Conservation (phyloP, 257 asterid genomes). For the Salvia rosmarinus region DNA sequence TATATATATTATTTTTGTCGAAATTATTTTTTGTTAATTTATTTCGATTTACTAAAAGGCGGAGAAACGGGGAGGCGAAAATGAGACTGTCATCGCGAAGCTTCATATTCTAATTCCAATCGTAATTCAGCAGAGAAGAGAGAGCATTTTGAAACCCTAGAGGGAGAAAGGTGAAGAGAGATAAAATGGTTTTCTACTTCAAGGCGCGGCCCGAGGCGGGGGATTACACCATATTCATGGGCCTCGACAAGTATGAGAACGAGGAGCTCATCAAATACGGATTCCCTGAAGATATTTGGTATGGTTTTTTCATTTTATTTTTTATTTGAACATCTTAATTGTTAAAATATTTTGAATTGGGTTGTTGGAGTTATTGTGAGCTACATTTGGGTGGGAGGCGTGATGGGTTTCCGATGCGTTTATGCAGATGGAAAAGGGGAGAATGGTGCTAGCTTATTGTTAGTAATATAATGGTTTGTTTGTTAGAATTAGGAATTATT, state of each 20-base stretch:
- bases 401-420: constrained; percentile 24
- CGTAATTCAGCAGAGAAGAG: constrained; percentile 13
- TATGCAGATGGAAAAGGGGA: constrained; percentile 5
- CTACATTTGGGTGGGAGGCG: constrained; percentile 2
- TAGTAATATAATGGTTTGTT: constrained; percentile 1
- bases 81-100: constrained; percentile 20
- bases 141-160: constrained; percentile 49
- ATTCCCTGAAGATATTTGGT: constrained; percentile 88
- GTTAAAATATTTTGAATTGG: neutral
- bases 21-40: no score
- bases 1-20: no score
- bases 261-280: constrained; percentile 98
- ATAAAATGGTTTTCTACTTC: constrained; percentile 87
- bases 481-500: neutral
- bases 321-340: neutral
- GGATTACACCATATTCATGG: constrained; percentile 94
- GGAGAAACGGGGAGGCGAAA: constrained; percentile 13
- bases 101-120: constrained; percentile 27
- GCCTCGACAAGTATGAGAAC: constrained; percentile 86
- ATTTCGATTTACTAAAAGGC: neutral
- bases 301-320: constrained; percentile 37
- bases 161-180: constrained; percentile 27
- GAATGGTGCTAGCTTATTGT: neutral
- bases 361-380: constrained; percentile 12
- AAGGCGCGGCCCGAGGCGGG: constrained; percentile 90